Evolutionary conservation across 352 stramenopile genomes (phyloP).

Genomic region (Albugo candida): DNA sequence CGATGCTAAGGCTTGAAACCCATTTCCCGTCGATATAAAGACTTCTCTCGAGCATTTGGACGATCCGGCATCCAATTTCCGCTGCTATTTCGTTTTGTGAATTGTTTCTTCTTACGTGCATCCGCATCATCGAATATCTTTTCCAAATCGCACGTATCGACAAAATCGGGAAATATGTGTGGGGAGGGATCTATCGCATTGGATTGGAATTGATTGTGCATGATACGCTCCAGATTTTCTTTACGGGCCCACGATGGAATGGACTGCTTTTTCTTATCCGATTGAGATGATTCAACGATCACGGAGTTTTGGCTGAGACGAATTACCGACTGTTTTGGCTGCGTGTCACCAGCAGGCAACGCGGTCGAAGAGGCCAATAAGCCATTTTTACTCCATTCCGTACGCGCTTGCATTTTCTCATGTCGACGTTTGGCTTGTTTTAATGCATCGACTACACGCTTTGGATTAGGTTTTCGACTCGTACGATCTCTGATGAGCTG

Average conservation of each 20-base stretch:
- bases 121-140: slow-evolving; percentile 65
- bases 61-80: slow-evolving; percentile 72
- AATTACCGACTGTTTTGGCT: neutral
- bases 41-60: slow-evolving; percentile 51
- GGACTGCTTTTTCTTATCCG: slow-evolving; percentile 44
- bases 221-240: slow-evolving; percentile 44
- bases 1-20: slow-evolving; percentile 18
- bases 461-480: slow-evolving; percentile 19
- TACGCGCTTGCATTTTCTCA: neutral
- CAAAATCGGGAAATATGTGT: slow-evolving; percentile 65
- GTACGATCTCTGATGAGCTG: slow-evolving; percentile 37
- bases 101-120: slow-evolving; percentile 55
- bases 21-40: slow-evolving; percentile 71
- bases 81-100: slow-evolving; percentile 55
- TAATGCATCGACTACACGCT: slow-evolving; percentile 15
- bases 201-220: slow-evolving; percentile 50
- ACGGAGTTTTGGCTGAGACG: slow-evolving; percentile 1
- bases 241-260: slow-evolving; percentile 56
- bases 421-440: slow-evolving; percentile 28
- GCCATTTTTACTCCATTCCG: neutral
- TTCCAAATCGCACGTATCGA: slow-evolving; percentile 67
- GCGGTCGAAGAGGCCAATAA: neutral
- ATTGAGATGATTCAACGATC: slow-evolving; percentile 45
- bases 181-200: slow-evolving; percentile 59
- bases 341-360: neutral